Percentiles rank a stretch among this genome's conserved stretches.
Conservation (phyloP, 2,329 filamentous ascomycete genomes). For the Scopulariopsis brevicaulis region DNA sequence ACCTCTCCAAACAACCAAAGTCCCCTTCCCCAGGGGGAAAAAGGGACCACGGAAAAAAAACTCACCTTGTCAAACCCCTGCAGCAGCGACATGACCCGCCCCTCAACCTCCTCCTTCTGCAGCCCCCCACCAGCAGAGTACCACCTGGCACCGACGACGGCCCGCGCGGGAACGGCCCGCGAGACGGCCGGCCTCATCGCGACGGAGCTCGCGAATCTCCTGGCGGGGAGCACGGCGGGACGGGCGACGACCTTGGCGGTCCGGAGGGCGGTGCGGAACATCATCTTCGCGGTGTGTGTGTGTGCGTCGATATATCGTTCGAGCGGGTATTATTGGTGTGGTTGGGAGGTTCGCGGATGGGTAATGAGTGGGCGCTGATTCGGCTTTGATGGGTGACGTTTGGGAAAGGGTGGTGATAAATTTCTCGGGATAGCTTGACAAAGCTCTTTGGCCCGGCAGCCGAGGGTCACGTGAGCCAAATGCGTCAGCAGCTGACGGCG, state of each 20-base stretch:
- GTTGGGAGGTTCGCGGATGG: not conserved
- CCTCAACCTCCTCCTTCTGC: slow-evolving; percentile 75
- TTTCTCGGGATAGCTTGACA: slow-evolving; percentile 5
- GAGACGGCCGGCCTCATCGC: slow-evolving; percentile 43
- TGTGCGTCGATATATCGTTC: no score
- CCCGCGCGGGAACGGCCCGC: slow-evolving; percentile 39
- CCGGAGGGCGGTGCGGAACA: slow-evolving; percentile 86
- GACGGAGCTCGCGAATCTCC: slow-evolving; percentile 44
- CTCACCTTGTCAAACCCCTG: slow-evolving; percentile 87
- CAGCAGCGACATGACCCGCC: slow-evolving; percentile 82
- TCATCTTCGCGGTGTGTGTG: not conserved
- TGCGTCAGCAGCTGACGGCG: not conserved
- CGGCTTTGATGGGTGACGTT: not conserved
- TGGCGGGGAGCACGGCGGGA: slow-evolving; percentile 45
- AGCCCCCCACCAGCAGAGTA: slow-evolving; percentile 79
- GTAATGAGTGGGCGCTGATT: not conserved
- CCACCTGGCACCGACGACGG: slow-evolving; percentile 58
- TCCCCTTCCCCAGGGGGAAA: not conserved
- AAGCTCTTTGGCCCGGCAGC: slow-evolving; percentile 2
- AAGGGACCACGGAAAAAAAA: not conserved
- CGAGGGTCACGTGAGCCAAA: not conserved
- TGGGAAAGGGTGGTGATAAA: slow-evolving; percentile 3
- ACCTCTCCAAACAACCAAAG: slow-evolving; percentile 3
- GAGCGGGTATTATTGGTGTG: not conserved
- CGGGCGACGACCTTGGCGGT: slow-evolving; percentile 52